Base-by-base conservation (phyloP, 2,329 filamentous ascomycete genomes). In the Sporothrix euskadiensis region DNA sequence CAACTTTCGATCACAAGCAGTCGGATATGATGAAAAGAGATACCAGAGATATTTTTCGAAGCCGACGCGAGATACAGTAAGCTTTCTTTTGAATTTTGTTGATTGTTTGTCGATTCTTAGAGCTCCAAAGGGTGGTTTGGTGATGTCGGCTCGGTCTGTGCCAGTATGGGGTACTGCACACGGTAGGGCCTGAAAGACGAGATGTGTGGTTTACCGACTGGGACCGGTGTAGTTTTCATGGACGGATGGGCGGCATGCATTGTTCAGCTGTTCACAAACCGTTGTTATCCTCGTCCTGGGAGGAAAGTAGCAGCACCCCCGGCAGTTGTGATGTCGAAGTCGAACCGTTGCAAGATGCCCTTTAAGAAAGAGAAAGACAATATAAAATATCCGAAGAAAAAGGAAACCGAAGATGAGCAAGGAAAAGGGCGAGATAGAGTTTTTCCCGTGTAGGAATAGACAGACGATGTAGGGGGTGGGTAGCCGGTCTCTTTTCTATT, bases 181-280 rank as follows among this genome's bases (percentile, higher is more conserved):
- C 26, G 39, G 14, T 26, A 49, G 47, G 39, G 9, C 41, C 56
- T 19, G 30, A 9, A 14, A 63, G 69, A 63, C 44, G 57, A 47
- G 14, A 49, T 49, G 61, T 5, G 16, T 61, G 39, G 22, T 72
- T 69, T 35, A 52, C 70, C 57, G 47, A 72, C 65, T 30, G 39
- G 57, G 16, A 59, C 56, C 70, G 56, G 35, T 65, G 65, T 66
- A 22, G 8, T 66, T 81, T 81, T 81, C 81, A 81, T 81, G 80
- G 81, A 81, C 82, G 82, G 81, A 78, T 26, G 82, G 81, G 80
- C 80, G 80, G 79, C 81, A 84, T 86, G 84, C 85, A 86, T 86
- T 81, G 82, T 83, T 82, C 76, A 80, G 77, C 78, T 77, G 81
- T 80, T 82, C 83, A 83, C 81, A 80, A n/a, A 6, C 47, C 66